Conservation (phyloP, 2,329 filamentous ascomycete genomes). For the Lizonia empirigonia region DNA sequence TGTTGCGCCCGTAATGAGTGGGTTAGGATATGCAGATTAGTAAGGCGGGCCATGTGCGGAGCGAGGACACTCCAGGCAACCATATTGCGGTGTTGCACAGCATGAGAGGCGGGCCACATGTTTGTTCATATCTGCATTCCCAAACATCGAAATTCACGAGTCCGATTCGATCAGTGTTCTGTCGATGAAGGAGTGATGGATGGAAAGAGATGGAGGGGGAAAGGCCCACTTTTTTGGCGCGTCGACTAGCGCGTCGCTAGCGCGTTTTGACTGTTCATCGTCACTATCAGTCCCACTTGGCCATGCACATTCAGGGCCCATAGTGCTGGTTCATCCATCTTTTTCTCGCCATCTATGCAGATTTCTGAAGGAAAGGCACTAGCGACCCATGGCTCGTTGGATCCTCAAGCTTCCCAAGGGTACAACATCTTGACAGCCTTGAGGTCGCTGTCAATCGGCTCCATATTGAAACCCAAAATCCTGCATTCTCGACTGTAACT, state of each 20-base stretch:
- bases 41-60: not conserved
- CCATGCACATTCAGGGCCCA: not conserved
- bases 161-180: too few species aligned
- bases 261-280: not conserved
- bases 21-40: not conserved
- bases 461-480: not conserved
- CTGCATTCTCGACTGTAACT: not conserved
- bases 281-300: not conserved
- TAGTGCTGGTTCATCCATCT: not conserved
- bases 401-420: not conserved
- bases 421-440: conserved; percentile 1
- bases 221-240: not conserved
- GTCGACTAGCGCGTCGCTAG: conserved; percentile 2
- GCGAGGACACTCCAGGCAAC: not conserved
- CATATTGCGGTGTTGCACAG: not conserved
- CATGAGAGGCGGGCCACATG: not conserved
- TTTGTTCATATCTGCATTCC: too few species aligned
- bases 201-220: not conserved
- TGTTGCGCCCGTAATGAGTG: conserved; percentile 7
- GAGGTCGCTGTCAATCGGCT: not conserved
- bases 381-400: too few species aligned
- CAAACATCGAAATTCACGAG: too few species aligned
- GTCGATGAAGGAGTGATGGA: not conserved
- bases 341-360: too few species aligned
- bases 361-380: too few species aligned